These are phyloP conservation scores for Benincasa hispida DNA, from an alignment of 306 rosid genomes.

Conservation along the genomic window DNA sequence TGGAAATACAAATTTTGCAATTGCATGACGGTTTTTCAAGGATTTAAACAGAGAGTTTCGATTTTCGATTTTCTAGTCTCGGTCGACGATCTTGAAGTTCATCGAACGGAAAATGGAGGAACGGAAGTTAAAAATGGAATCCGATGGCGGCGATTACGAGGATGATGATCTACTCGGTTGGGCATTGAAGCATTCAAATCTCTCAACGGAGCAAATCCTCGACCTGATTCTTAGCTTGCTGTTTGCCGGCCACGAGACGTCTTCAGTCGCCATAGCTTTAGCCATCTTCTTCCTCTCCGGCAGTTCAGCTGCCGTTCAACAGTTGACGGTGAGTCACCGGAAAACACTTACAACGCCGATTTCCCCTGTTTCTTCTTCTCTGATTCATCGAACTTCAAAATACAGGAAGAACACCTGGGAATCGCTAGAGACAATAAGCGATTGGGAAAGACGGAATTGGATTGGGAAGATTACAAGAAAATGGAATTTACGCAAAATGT, in stretches of 20 bases:
- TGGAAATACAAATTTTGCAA: background rate
- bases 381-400: background rate
- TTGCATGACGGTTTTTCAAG: background rate
- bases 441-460: slow-evolving; percentile 60
- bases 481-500: slow-evolving; percentile 98
- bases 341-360: background rate
- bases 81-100: slow-evolving; percentile 68
- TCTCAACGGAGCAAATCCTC: slow-evolving; percentile 85
- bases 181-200: slow-evolving; percentile 80
- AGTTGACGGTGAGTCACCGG: slow-evolving; percentile 41
- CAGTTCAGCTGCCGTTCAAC: slow-evolving; percentile 57
- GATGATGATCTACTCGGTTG: slow-evolving; percentile 85
- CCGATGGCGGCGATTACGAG: slow-evolving; percentile 25
- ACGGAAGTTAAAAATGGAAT: slow-evolving; percentile 23
- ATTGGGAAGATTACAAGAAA: slow-evolving; percentile 84
- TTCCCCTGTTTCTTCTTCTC: background rate
- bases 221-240: slow-evolving; percentile 81
- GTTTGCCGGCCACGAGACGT: slow-evolving; percentile 97
- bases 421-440: slow-evolving; percentile 50
- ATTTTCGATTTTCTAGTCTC: slow-evolving; percentile 32
- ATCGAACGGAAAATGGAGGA: slow-evolving; percentile 71
- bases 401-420: slow-evolving; percentile 67
- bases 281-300: slow-evolving; percentile 67
- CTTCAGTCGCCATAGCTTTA: slow-evolving; percentile 79
- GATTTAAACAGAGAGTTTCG: background rate